Evolutionary conservation across 306 rosid species (phyloP).

Genomic region (Hippophae rhamnoides): DNA sequence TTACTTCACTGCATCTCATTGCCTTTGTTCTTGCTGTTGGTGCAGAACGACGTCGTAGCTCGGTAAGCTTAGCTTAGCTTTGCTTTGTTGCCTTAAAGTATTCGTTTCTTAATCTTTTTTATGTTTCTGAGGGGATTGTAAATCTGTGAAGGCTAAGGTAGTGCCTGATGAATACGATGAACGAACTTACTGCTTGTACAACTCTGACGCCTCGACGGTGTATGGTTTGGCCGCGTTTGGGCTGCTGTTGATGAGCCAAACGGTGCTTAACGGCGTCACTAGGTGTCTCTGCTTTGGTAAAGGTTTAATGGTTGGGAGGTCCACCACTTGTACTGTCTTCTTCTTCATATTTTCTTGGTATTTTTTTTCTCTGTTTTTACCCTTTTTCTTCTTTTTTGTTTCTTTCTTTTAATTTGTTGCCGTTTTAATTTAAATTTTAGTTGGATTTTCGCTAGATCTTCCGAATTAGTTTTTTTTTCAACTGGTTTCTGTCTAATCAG

Average conservation of each 20-base stretch:
- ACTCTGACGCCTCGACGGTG: constrained; percentile 77
- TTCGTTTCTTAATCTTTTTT: background rate
- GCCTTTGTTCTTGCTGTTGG: constrained; percentile 85
- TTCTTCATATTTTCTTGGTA: constrained; percentile 80
- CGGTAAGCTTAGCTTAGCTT: constrained; percentile 17
- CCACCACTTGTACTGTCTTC: constrained; percentile 53
- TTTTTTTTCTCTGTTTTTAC: background rate
- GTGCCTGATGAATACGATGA: constrained; percentile 70
- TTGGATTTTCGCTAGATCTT: too few species aligned
- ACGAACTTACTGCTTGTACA: constrained; percentile 50
- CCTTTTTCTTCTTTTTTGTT: background rate
- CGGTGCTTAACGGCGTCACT: constrained; percentile 58
- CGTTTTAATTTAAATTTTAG: background rate
- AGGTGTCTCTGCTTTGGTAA: constrained; percentile 88
- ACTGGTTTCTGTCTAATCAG: too few species aligned
- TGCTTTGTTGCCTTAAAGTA: background rate
- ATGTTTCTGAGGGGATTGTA: background rate
- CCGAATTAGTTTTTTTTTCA: too few species aligned
- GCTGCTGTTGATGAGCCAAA: constrained; percentile 56
- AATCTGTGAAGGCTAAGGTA: constrained; percentile 44
- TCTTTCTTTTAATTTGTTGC: background rate
- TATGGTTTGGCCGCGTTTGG: constrained; percentile 72
- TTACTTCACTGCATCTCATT: constrained; percentile 64
- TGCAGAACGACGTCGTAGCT: constrained; percentile 85
- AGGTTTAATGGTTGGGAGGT: constrained; percentile 58